Conservation (phyloP, 2,329 filamentous ascomycete species). For the Cladosporium velox region DNA sequence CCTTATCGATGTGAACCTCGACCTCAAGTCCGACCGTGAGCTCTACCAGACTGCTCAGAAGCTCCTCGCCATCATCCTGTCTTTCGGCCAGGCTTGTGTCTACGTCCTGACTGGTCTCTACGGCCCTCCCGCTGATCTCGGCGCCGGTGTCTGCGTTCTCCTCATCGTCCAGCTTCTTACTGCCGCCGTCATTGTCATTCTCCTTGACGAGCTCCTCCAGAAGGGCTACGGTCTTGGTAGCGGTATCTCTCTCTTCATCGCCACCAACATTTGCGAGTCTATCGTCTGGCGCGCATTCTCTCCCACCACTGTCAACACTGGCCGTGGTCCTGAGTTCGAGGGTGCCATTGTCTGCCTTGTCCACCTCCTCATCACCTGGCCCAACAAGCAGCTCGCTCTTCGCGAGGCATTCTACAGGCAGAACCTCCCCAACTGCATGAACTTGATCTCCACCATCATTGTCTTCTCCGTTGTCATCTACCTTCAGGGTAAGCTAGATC, state of each 20-base stretch:
- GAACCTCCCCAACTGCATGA: conserved; percentile 99
- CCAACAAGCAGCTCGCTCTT: conserved; percentile 98
- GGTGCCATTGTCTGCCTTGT: conserved; percentile 97
- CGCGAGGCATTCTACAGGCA: conserved; percentile 99
- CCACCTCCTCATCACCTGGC: conserved; percentile 97
- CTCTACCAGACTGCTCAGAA: conserved; percentile 99
- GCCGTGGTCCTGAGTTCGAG: conserved; percentile 98
- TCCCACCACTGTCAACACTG: conserved; percentile 98
- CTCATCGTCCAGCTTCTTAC: conserved; percentile 97
- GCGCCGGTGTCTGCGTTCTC: conserved; percentile 96
- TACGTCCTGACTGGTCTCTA: conserved; percentile 99
- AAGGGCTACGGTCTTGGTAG: conserved; percentile 99
- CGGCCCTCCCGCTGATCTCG: conserved; percentile 92
- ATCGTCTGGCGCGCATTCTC: conserved; percentile 99
- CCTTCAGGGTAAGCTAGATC: conserved; percentile 48
- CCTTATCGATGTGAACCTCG: conserved; percentile 99
- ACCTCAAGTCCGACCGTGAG: conserved; percentile 99
- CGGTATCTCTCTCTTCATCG: conserved; percentile 99
- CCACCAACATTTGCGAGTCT: conserved; percentile 99
- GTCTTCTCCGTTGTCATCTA: conserved; percentile 99
- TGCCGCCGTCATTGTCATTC: conserved; percentile 97
- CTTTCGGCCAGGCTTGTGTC: conserved; percentile 95
- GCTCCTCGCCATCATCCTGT: conserved; percentile 92
- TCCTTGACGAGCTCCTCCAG: conserved; percentile 97
- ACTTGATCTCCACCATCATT: conserved; percentile 86